A percentile compares a stretch with the other conserved stretches of the same genome.
phyloP scores from a whole-genome alignment of 805 yeast genomes.

The Saccharomycopsis fibuligera region DNA sequence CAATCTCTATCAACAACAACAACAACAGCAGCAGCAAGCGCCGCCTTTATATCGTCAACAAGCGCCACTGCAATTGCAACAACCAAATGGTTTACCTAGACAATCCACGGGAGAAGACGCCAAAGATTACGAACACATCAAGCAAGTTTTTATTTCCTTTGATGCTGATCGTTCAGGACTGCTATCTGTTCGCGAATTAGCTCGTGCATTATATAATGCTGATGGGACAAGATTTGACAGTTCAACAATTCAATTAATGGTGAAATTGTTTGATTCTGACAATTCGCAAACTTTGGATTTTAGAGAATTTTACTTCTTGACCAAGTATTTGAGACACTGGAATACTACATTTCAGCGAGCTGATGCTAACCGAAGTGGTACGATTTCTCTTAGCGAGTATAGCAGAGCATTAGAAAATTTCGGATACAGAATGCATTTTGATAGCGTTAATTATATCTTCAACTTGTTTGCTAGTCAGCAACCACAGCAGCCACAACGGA shows the following conservation, averaged over 20 bases:
- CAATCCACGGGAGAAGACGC: conserved; percentile 9
- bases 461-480: conserved; percentile 42
- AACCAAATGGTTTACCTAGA: conserved; percentile 8
- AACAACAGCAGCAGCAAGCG: neutral
- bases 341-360: conserved; percentile 55
- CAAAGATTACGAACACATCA: conserved; percentile 1
- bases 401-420: conserved; percentile 54
- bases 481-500: conserved; percentile 24
- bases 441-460: conserved; percentile 50
- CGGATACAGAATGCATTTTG: conserved; percentile 57
- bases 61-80: conserved; percentile 10
- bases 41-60: conserved; percentile 2
- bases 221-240: conserved; percentile 58
- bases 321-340: conserved; percentile 66
- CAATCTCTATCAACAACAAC: conserved; percentile 8
- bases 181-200: conserved; percentile 48
- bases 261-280: conserved; percentile 51
- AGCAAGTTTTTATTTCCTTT: conserved; percentile 5
- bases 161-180: conserved; percentile 10
- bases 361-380: conserved; percentile 50
- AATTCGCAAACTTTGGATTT: conserved; percentile 41
- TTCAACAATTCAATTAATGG: conserved; percentile 56
- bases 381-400: conserved; percentile 60
- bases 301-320: conserved; percentile 58
- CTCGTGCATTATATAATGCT: conserved; percentile 54